Conservation (phyloP, 1,139 yeast genomes). For the Pichia sp. region DNA sequence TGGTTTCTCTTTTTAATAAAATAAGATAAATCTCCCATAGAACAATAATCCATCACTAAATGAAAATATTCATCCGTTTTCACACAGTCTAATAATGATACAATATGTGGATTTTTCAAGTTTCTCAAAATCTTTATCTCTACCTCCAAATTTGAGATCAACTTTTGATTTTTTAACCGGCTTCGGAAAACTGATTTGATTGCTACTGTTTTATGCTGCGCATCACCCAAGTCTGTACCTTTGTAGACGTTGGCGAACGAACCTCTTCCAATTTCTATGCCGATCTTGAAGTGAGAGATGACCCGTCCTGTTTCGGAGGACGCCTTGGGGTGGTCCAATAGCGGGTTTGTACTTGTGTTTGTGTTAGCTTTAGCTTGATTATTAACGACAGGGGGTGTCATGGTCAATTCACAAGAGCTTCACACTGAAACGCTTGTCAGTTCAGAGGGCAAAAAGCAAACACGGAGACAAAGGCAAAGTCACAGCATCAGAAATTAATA, state of each 20-base stretch:
- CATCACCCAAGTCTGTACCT: constrained; percentile 41
- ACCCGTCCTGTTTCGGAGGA: constrained; percentile 5
- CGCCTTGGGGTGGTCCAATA: too few relatives aligned
- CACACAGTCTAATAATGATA: constrained; percentile 72
- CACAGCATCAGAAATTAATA: too few relatives aligned
- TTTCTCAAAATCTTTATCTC: constrained; percentile 82
- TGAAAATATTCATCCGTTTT: constrained; percentile 77
- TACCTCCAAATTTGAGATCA: constrained; percentile 82
- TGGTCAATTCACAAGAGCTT: too few relatives aligned
- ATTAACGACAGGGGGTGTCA: too few relatives aligned
- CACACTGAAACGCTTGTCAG: too few relatives aligned
- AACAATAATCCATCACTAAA: constrained; percentile 94
- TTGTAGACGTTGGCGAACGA: constrained; percentile 91
- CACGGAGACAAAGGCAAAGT: too few relatives aligned
- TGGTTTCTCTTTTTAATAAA: constrained; percentile 74
- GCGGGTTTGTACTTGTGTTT: too few relatives aligned
- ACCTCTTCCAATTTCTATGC: constrained; percentile 85
- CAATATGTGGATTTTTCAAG: constrained; percentile 89
- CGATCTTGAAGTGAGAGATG: constrained; percentile 44
- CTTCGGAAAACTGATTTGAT: constrained; percentile 81
- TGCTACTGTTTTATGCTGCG: constrained; percentile 52
- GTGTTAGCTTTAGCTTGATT: too few relatives aligned
- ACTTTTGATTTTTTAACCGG: constrained; percentile 74
- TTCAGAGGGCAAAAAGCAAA: too few relatives aligned
- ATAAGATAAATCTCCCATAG: constrained; percentile 86